A percentile compares a stretch with the other conserved stretches of the same genome.
These are phyloP conservation scores for Strobilomyces dryophilus DNA, from an alignment of 768 basidiomycete species.

Conservation along the genomic window DNA sequence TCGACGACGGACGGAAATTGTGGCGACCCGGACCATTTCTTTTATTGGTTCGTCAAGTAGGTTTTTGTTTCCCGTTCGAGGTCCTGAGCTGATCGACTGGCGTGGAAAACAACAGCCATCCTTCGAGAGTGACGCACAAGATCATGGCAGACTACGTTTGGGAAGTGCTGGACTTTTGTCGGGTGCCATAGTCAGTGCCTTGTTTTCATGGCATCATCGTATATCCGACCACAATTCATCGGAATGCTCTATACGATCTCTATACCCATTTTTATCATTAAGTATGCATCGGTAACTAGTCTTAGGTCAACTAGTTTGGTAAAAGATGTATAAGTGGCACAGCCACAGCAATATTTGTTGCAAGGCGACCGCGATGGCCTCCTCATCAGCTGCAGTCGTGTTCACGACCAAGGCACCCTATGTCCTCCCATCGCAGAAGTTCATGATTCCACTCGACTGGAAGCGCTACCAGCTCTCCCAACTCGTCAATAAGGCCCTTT, in stretches of 20 bases:
- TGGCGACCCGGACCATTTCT: conserved; percentile 43
- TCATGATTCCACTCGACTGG: conserved; percentile 89
- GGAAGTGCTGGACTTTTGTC: conserved; percentile 36
- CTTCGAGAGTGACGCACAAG: conserved; percentile 44
- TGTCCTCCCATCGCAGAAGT: conserved; percentile 64
- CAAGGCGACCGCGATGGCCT: not conserved
- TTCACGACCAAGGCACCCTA: conserved; percentile 21
- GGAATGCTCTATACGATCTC: not conserved
- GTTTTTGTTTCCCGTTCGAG: conserved; percentile 7
- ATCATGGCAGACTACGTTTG: conserved; percentile 52
- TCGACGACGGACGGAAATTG: conserved; percentile 34
- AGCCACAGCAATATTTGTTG: not conserved
- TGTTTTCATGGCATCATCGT: too few species aligned
- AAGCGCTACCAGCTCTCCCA: conserved; percentile 95
- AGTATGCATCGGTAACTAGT: too few species aligned
- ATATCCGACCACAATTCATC: not conserved
- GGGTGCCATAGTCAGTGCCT: conserved; percentile 1
- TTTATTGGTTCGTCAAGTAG: conserved; percentile 51
- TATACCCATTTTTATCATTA: too few species aligned
- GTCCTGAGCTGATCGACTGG: not conserved
- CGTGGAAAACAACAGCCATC: conserved; percentile 35
- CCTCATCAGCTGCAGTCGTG: conserved; percentile 14
- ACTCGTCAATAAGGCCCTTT: conserved; percentile 91
- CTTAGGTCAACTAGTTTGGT: too few species aligned
- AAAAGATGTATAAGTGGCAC: too few species aligned